Evolutionary conservation across 2,329 filamentous ascomycete species (phyloP), one percentile per base, ranked within the genome.

Genomic region (Fusarium incarnatum): DNA sequence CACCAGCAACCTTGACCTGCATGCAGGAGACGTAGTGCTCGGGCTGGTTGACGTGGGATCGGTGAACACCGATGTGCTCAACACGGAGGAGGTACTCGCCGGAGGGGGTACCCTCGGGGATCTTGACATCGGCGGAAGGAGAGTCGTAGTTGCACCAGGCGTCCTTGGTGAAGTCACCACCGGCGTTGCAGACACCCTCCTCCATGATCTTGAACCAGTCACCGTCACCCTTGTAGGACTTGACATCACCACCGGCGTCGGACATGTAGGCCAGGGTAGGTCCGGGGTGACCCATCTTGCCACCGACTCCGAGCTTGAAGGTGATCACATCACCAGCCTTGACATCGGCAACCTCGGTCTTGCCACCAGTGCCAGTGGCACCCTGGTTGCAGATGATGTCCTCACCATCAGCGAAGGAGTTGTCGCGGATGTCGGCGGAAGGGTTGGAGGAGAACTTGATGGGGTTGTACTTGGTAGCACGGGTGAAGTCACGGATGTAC

Each of bases 391-490:
- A 64, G 58, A 64, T 27, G 42, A 64, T 64, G 23, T 64, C 60
- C 16, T 64, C 60, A 4, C 60, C 60, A 47, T 64, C 60, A 22
- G 45, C 58, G 48, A 63, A 64, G 28, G 60, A 64, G 60, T 64
- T 64, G 60, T 64, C 60, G 42, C 58, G 58, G 48, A 64, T 56
- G 15, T 64, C 60, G 23, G 28, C 60, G 8, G 60, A 9, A 46
- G 60, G 60, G 60, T 64, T 64, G 60, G 60, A 64, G 23, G 60
- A 64, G 60, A 64, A 64, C 60, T 64, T 64, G 60, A 64, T 64
- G 58, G 60, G 60, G 58, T 64, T 64, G 60, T 44, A 64, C 48
- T 63, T 64, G 58, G 60, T 64, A 34, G 60, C 16, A 55, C 60
- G 60, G 18, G 60, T 64, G 58, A 64, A 64, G 58, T 64, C 60